phyloP scores from a whole-genome alignment of 371 early-diverging fungal species.

The Saksenaea vasiformis region DNA sequence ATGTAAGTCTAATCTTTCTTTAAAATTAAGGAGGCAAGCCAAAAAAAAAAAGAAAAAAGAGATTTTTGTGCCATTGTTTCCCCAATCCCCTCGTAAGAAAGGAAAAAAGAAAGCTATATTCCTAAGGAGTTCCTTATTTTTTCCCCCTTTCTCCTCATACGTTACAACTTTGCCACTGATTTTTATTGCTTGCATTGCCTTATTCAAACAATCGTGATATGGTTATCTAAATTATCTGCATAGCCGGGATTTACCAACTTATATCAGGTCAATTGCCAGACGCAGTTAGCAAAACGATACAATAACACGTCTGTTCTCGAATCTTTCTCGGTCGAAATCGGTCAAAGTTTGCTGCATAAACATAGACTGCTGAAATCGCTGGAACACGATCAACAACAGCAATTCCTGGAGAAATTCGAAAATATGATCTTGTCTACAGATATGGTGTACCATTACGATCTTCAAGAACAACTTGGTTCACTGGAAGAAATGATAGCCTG shows the following conservation, averaged over 20 bases:
- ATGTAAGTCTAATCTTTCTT: conserved; percentile 52
- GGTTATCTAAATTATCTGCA: conserved; percentile 15
- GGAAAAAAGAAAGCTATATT: too few relatives aligned
- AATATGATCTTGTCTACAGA: conserved; percentile 78
- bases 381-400: conserved; percentile 30
- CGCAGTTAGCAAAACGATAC: conserved; percentile 63
- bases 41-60: conserved; percentile 1
- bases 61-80: background rate
- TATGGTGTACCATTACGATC: conserved; percentile 77
- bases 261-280: conserved; percentile 79
- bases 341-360: conserved; percentile 59
- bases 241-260: conserved; percentile 87
- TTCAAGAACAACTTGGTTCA: conserved; percentile 53
- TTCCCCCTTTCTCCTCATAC: background rate
- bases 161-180: conserved; percentile 6
- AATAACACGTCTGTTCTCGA: conserved; percentile 80
- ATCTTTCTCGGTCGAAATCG: conserved; percentile 72
- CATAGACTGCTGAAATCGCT: conserved; percentile 48
- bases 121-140: background rate
- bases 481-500: conserved; percentile 35
- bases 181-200: conserved; percentile 1
- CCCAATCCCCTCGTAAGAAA: conserved; percentile 1
- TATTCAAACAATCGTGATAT: conserved; percentile 7
- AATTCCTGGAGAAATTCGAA: conserved; percentile 44
- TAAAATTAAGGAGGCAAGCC: background rate